Evolutionary conservation across 768 basidiomycete species (phyloP).

Genomic region (Podaxis sp.): DNA sequence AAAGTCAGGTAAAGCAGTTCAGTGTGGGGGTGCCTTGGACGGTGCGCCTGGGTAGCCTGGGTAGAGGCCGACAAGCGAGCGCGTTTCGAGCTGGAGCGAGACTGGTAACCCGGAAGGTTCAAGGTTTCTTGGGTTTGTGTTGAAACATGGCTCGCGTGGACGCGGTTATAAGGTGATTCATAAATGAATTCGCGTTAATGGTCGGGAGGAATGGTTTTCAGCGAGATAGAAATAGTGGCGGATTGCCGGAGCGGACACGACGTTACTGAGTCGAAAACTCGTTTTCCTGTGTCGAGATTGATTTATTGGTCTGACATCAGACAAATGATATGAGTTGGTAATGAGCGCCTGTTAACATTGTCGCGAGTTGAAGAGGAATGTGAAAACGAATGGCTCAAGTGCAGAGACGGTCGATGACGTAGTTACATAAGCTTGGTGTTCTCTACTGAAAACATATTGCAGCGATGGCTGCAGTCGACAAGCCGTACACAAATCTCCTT

Average conservation of each 20-base stretch:
- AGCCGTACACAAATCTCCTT: conserved; percentile 37
- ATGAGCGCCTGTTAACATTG: no score
- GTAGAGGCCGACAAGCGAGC: not conserved
- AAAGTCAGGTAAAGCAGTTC: no score
- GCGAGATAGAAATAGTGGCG: no score
- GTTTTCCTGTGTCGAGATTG: no score
- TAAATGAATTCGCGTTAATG: not conserved
- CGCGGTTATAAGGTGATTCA: not conserved
- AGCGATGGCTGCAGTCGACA: not conserved
- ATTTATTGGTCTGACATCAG: no score
- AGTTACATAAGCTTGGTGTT: not conserved
- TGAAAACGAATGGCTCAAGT: no score
- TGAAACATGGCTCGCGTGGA: not conserved
- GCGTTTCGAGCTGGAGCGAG: not conserved
- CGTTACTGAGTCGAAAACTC: no score
- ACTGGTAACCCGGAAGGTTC: not conserved
- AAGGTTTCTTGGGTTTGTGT: not conserved
- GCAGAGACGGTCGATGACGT: not conserved
- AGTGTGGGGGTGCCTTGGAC: not conserved
- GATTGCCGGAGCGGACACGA: no score
- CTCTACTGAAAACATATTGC: not conserved
- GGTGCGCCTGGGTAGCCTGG: not conserved
- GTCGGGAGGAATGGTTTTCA: not conserved
- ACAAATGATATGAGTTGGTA: no score
- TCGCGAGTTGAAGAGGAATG: no score